A percentile compares a stretch with the other conserved stretches of the same genome.
Conservation (phyloP, 1,139 yeast species). For the Blastobotrys capitulatus region DNA sequence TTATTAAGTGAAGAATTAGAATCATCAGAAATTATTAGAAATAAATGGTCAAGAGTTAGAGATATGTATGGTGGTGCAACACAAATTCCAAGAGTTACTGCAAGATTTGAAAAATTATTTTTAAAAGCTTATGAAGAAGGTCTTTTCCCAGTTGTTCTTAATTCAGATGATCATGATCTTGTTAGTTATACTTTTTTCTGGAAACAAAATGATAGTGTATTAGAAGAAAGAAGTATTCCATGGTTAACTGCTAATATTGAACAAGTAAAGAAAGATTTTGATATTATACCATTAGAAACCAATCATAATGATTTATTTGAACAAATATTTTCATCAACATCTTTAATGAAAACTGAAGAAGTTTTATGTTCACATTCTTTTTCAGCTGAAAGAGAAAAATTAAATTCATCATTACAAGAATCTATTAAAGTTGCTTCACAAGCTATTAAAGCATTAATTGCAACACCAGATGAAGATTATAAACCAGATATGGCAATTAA, state of each 20-base stretch:
- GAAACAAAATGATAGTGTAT: conserved; percentile 44
- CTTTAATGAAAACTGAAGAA: conserved; percentile 30
- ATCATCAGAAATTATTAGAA: conserved; percentile 39
- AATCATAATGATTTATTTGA: conserved; percentile 19
- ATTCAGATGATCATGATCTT: conserved; percentile 46
- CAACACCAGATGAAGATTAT: conserved; percentile 48
- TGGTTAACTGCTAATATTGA: conserved; percentile 32
- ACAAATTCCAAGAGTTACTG: conserved; percentile 48
- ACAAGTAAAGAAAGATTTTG: conserved; percentile 23
- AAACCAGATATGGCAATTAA: conserved; percentile 40
- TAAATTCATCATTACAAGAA: conserved; percentile 1
- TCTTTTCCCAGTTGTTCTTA: conserved; percentile 37
- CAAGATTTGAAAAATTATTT: conserved; percentile 56
- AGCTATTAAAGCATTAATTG: conserved; percentile 52
- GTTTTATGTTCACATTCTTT: conserved; percentile 18
- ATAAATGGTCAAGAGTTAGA: conserved; percentile 59
- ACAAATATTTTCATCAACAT: conserved; percentile 17
- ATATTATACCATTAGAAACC: conserved; percentile 22
- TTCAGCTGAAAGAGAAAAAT: conserved; percentile 2
- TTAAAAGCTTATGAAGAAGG: conserved; percentile 49
- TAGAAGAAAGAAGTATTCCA: conserved; percentile 22
- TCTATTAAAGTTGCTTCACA: conserved; percentile 25
- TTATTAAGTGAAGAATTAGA: conserved; percentile 23
- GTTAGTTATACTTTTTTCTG: conserved; percentile 50
- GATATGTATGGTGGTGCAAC: conserved; percentile 50